Conservation (phyloP, 1,139 yeast genomes). For the Pichia terricola region DNA sequence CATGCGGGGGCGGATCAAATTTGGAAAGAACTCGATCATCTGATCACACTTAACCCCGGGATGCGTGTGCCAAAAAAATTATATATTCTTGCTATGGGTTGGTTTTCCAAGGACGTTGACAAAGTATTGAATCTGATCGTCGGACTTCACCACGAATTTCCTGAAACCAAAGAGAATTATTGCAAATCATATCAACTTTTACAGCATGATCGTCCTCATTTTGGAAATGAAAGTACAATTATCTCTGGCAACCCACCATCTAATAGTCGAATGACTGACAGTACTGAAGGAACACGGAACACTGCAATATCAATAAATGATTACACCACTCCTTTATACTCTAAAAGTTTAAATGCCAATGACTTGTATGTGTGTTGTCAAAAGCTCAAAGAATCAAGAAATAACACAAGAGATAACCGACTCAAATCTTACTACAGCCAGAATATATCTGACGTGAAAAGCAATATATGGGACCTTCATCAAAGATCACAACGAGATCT, state of each 20-base stretch:
- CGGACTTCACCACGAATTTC: constrained; percentile 1
- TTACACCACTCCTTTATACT: neutral
- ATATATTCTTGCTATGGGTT: constrained; percentile 29
- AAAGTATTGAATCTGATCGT: constrained; percentile 12
- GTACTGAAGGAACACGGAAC: neutral
- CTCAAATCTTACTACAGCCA: constrained; percentile 3
- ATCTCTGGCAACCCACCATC: neutral
- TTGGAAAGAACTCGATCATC: neutral
- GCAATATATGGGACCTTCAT: constrained; percentile 1
- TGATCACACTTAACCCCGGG: constrained; percentile 16
- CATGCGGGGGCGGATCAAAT: neutral
- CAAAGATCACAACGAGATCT: constrained; percentile 1
- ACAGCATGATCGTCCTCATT: neutral
- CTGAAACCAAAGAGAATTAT: neutral
- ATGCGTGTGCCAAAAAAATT: constrained; percentile 28
- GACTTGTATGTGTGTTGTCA: neutral
- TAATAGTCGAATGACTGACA: neutral
- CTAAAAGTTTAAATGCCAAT: neutral
- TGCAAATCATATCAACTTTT: neutral
- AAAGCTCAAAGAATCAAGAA: neutral
- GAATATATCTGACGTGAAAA: constrained; percentile 3
- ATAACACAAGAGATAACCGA: constrained; percentile 1
- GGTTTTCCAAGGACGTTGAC: constrained; percentile 32
- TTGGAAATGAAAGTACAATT: neutral
- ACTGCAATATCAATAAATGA: too few species aligned